phyloP scores from a whole-genome alignment of 257 asterid genomes.

The Primulina huaijiensis region DNA sequence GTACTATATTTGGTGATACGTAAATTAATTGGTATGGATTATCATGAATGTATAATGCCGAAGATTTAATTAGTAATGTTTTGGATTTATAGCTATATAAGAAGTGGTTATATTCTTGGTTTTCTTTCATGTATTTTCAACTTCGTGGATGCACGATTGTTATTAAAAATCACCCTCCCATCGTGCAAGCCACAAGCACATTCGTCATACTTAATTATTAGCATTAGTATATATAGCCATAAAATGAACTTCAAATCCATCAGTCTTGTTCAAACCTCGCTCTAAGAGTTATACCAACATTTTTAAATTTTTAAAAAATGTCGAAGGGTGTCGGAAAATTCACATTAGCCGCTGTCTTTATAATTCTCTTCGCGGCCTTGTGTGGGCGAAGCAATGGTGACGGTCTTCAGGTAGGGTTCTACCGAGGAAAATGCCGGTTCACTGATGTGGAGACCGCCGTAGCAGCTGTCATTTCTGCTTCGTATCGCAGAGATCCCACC shows the following conservation, averaged over 20 bases:
- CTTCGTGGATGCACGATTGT: background rate
- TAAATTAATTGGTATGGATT: too few species aligned
- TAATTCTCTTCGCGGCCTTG: conserved; percentile 4
- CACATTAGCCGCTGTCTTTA: conserved; percentile 16
- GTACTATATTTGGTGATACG: too few species aligned
- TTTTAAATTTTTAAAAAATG: conserved; percentile 15
- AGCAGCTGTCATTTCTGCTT: conserved; percentile 8
- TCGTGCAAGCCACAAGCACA: background rate
- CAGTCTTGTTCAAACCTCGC: background rate
- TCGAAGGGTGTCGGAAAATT: conserved; percentile 15
- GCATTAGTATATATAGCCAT: background rate
- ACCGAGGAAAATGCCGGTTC: conserved; percentile 36
- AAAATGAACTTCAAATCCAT: background rate
- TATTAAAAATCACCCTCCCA: background rate
- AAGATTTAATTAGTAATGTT: too few species aligned
- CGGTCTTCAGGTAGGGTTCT: conserved; percentile 36
- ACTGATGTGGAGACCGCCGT: conserved; percentile 41
- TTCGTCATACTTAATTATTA: too few species aligned
- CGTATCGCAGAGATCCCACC: conserved; percentile 32
- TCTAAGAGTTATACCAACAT: too few species aligned
- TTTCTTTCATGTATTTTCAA: background rate
- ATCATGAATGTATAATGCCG: too few species aligned
- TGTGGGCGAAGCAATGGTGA: conserved; percentile 12
- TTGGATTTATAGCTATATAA: too few species aligned
- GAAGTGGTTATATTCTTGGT: too few species aligned